phyloP scores from a whole-genome alignment of 352 stramenopile species.

The Thalassiosira livingstoniorum region DNA sequence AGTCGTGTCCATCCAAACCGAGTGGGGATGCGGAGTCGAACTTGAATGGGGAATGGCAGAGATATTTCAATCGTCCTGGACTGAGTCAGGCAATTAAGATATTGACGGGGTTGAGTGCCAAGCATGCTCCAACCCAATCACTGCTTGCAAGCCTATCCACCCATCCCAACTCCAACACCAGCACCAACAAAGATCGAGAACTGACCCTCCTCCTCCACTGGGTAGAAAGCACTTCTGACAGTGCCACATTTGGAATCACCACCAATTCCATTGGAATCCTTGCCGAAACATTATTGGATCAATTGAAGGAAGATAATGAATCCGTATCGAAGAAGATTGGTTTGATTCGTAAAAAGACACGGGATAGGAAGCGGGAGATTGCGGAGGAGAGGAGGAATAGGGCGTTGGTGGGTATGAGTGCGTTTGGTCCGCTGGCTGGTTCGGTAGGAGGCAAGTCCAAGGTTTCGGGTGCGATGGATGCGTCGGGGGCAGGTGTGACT shows the following conservation, averaged over 20 bases:
- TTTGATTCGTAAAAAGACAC: slow-evolving; percentile 66
- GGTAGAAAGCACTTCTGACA: slow-evolving; percentile 84
- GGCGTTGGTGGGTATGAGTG: slow-evolving; percentile 66
- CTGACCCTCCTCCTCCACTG: slow-evolving; percentile 70
- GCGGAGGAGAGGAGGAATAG: slow-evolving; percentile 75
- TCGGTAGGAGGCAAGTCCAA: not conserved
- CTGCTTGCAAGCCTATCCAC: slow-evolving; percentile 56
- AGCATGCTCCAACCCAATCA: slow-evolving; percentile 70
- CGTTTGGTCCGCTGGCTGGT: slow-evolving; percentile 50
- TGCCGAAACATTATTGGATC: slow-evolving; percentile 82
- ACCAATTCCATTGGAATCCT: slow-evolving; percentile 72
- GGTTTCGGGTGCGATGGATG: too few species aligned
- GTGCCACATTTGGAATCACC: slow-evolving; percentile 52
- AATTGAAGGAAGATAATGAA: slow-evolving; percentile 67
- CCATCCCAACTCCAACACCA: too few species aligned
- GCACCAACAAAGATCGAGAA: not conserved
- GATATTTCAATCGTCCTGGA: slow-evolving; percentile 69
- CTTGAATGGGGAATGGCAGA: slow-evolving; percentile 67
- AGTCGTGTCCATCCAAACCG: slow-evolving; percentile 46
- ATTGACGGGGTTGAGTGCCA: slow-evolving; percentile 69
- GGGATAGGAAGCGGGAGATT: slow-evolving; percentile 80
- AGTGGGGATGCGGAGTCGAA: slow-evolving; percentile 30
- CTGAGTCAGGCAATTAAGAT: slow-evolving; percentile 75
- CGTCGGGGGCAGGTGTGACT: too few species aligned
- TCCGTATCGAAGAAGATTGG: slow-evolving; percentile 57